phyloP scores from a whole-genome alignment of 139 green algal species.

The Chlamydomonas applanata region DNA sequence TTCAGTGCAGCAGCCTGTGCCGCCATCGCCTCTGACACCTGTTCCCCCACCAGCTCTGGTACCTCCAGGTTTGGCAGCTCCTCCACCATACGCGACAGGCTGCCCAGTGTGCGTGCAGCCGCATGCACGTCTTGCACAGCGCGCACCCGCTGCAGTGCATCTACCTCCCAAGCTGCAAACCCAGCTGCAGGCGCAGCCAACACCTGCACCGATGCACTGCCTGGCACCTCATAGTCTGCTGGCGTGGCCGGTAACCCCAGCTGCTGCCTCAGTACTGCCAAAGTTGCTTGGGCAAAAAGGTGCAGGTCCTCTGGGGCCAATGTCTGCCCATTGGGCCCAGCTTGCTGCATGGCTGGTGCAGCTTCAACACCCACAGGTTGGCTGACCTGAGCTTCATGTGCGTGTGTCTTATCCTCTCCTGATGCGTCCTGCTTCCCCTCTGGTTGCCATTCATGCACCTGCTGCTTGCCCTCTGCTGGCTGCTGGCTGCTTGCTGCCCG shows the following conservation, averaged over 20 bases:
- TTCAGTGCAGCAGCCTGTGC: neutral
- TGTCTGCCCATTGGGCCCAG: too few relatives aligned
- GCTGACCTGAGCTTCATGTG: neutral
- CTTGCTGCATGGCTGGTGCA: too few relatives aligned
- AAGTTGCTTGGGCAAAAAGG: too few relatives aligned
- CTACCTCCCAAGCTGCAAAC: conserved; percentile 42
- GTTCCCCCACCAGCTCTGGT: conserved; percentile 47
- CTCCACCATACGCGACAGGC: conserved; percentile 33
- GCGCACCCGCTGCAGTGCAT: conserved; percentile 26
- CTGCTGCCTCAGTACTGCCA: too few relatives aligned
- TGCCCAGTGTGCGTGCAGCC: conserved; percentile 28
- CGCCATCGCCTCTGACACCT: conserved; percentile 26
- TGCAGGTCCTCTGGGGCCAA: too few relatives aligned
- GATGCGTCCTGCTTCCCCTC: neutral
- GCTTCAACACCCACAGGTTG: too few relatives aligned
- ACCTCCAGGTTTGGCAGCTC: conserved; percentile 57
- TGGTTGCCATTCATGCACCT: too few relatives aligned
- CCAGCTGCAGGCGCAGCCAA: neutral
- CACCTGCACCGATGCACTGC: too few relatives aligned
- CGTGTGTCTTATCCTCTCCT: neutral
- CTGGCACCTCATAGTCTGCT: too few relatives aligned
- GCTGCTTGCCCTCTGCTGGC: too few relatives aligned
- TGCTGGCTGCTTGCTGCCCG: too few relatives aligned
- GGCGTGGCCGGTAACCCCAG: too few relatives aligned
- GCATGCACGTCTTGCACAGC: conserved; percentile 15